phyloP scores from a whole-genome alignment of 192 early-diverging fungal species.

The Coemansia sp. region DNA sequence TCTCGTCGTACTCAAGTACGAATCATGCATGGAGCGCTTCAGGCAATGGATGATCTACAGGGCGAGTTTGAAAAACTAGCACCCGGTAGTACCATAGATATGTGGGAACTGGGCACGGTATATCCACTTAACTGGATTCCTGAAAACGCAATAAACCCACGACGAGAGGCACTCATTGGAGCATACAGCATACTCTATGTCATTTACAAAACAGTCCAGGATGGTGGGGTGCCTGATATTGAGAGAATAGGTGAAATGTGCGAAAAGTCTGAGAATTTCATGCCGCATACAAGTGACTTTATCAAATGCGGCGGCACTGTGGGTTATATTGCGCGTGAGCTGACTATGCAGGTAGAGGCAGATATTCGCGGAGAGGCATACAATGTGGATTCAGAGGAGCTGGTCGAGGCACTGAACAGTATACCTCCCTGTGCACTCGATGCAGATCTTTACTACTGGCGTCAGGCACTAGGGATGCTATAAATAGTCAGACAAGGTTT shows the following conservation, averaged over 20 bases:
- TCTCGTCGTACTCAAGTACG: constrained; percentile 20
- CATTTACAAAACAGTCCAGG: constrained; percentile 36
- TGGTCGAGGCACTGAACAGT: constrained; percentile 22
- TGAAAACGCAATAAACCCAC: constrained; percentile 13
- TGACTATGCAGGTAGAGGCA: constrained; percentile 38
- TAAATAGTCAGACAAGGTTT: no score
- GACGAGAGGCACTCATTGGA: constrained; percentile 28
- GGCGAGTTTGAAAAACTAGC: constrained; percentile 17
- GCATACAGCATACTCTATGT: constrained; percentile 39
- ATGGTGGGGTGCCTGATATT: constrained; percentile 19
- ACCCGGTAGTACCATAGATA: constrained; percentile 10
- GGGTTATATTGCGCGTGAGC: constrained; percentile 24
- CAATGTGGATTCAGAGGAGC: constrained; percentile 29
- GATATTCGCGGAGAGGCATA: constrained; percentile 34
- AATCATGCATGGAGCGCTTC: constrained; percentile 33
- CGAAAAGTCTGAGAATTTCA: constrained; percentile 15
- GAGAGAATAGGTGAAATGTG: constrained; percentile 19
- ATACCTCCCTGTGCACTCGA: constrained; percentile 37
- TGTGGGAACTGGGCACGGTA: constrained; percentile 9
- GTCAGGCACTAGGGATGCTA: constrained; percentile 17
- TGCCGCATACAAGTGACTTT: constrained; percentile 20
- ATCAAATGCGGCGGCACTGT: constrained; percentile 36
- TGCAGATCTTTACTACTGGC: constrained; percentile 26
- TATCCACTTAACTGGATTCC: constrained; percentile 49
- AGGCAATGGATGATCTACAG: constrained; percentile 38